Percentiles rank a stretch among this genome's conserved stretches.
Conservation (phyloP, 208 protist species). For the Wallacemonas sp. region DNA sequence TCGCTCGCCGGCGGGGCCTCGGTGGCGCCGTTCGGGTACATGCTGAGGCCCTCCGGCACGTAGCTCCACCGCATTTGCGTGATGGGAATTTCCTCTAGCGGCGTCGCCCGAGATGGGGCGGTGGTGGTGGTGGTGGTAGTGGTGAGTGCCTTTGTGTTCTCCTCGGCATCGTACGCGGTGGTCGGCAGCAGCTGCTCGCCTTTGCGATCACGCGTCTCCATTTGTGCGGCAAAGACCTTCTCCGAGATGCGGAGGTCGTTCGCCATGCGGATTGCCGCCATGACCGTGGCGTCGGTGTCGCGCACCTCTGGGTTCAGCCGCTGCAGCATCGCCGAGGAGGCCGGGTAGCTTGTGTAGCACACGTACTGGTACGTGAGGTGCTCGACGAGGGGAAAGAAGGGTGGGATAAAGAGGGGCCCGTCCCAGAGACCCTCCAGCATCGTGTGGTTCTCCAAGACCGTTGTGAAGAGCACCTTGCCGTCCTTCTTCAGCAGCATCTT, state of each 20-base stretch:
- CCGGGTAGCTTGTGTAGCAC: slow-evolving; percentile 88
- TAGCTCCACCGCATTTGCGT: slow-evolving; percentile 73
- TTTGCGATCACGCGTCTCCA: slow-evolving; percentile 49
- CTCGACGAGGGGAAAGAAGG: slow-evolving; percentile 78
- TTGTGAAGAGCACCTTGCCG: slow-evolving; percentile 89
- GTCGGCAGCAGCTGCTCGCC: slow-evolving; percentile 67
- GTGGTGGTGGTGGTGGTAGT: slow-evolving; percentile 17
- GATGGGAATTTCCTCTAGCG: slow-evolving; percentile 41
- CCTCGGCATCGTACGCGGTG: slow-evolving; percentile 38
- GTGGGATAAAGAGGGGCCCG: slow-evolving; percentile 75
- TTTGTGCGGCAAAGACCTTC: slow-evolving; percentile 64
- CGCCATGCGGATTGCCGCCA: slow-evolving; percentile 57
- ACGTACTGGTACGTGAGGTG: slow-evolving; percentile 95
- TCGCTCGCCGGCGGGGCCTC: slow-evolving; percentile 17
- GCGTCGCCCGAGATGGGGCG: slow-evolving; percentile 10
- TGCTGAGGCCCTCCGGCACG: slow-evolving; percentile 76
- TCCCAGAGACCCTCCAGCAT: slow-evolving; percentile 71
- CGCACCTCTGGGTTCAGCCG: slow-evolving; percentile 24
- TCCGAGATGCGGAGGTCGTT: slow-evolving; percentile 77
- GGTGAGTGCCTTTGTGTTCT: no score
- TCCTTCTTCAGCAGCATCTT: slow-evolving; percentile 60
- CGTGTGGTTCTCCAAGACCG: slow-evolving; percentile 90
- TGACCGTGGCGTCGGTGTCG: slow-evolving; percentile 34
- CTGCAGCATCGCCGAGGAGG: slow-evolving; percentile 35
- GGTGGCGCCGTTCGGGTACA: slow-evolving; percentile 60